phyloP scores from a whole-genome alignment of 345 rosid species.

The Aquilaria sinensis region DNA sequence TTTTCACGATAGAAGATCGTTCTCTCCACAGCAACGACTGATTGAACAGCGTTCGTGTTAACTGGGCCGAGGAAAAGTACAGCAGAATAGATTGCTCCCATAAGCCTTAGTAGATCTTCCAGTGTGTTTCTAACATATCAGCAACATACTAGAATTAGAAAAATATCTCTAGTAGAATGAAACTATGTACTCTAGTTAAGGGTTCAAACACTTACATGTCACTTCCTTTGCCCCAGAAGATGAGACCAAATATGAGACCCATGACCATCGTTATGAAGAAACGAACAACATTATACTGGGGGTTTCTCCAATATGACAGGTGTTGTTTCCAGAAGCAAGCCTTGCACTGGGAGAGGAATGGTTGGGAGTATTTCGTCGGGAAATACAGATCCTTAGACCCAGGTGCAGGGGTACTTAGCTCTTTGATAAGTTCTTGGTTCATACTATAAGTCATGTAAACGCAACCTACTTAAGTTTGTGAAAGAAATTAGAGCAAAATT shows the following conservation, averaged over 20 bases:
- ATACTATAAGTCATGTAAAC: constrained; percentile 35
- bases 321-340: constrained; percentile 85
- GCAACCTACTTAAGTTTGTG: neutral
- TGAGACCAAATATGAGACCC: constrained; percentile 55
- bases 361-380: constrained; percentile 55
- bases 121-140: constrained; percentile 24
- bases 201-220: constrained; percentile 28
- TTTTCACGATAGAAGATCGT: constrained; percentile 80
- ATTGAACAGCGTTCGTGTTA: constrained; percentile 56
- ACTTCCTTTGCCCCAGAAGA: constrained; percentile 71
- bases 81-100: constrained; percentile 75
- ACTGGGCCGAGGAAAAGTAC: constrained; percentile 65
- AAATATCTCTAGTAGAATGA: no score
- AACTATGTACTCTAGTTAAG: neutral
- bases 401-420: constrained; percentile 48
- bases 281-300: constrained; percentile 71
- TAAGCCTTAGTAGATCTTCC: constrained; percentile 59
- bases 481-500: neutral
- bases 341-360: constrained; percentile 45
- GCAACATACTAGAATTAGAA: neutral
- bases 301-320: constrained; percentile 76
- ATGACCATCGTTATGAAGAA: constrained; percentile 50
- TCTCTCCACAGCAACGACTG: constrained; percentile 62
- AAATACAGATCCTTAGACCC: constrained; percentile 63
- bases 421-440: constrained; percentile 56